These are phyloP conservation scores for Fereydounia khargensis DNA, from an alignment of 1,284 basidiomycete genomes.

Conservation along the genomic window DNA sequence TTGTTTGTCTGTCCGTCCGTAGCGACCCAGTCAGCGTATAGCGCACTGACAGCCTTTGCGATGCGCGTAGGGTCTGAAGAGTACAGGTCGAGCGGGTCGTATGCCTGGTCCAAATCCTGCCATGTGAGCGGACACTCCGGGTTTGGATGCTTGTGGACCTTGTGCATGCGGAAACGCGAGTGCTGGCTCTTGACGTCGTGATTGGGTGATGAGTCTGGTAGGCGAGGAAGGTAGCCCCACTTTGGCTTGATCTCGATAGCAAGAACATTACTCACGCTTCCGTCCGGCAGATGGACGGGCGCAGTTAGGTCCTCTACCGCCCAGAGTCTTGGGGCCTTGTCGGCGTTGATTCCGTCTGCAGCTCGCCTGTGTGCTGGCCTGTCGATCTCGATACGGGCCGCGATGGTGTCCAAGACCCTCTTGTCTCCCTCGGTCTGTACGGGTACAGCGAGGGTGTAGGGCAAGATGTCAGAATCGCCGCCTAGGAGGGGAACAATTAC, in stretches of 20 bases:
- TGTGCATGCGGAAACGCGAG: conserved; percentile 29
- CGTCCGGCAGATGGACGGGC: not conserved
- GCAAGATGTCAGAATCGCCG: conserved; percentile 1
- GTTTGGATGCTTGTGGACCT: conserved; percentile 4
- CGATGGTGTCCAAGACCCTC: conserved; percentile 15
- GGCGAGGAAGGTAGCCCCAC: conserved; percentile 27
- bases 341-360: conserved; percentile 15
- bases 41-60: conserved; percentile 13
- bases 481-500: conserved; percentile 22
- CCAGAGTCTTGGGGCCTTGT: conserved; percentile 11
- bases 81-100: conserved; percentile 34
- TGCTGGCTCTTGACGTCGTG: conserved; percentile 19
- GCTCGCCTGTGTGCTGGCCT: conserved; percentile 10
- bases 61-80: conserved; percentile 4
- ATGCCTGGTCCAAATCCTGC: conserved; percentile 10
- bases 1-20: conserved; percentile 18
- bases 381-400: conserved; percentile 18
- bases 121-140: conserved; percentile 1
- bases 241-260: conserved; percentile 36
- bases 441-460: conserved; percentile 5
- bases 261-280: conserved; percentile 2
- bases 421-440: conserved; percentile 7
- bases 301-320: conserved; percentile 29
- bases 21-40: conserved; percentile 14
- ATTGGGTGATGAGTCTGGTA: conserved; percentile 10